Conservation (phyloP, 208 protist genomes). For the Angomonas deanei region DNA sequence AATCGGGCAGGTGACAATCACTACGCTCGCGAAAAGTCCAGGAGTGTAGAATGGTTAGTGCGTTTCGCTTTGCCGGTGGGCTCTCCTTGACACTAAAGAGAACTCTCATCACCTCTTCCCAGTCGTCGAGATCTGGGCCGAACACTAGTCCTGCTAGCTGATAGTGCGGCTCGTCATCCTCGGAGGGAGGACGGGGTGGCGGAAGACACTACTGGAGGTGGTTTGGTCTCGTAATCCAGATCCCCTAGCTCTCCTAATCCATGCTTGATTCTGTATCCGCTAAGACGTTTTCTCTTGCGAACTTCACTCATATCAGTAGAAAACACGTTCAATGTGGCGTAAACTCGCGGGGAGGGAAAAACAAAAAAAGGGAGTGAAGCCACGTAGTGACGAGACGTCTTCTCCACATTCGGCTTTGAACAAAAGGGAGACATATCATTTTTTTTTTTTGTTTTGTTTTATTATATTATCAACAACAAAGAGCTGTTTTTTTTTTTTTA, state of each 20-base stretch:
- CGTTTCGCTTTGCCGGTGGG: constrained; percentile 24
- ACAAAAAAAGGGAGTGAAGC: constrained; percentile 12
- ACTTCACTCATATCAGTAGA: no score
- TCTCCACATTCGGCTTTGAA: no score
- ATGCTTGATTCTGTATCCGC: not conserved
- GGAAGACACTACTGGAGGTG: not conserved
- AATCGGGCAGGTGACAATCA: constrained; percentile 48
- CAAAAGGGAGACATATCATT: constrained; percentile 1
- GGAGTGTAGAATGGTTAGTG: constrained; percentile 32
- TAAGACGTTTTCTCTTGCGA: not conserved
- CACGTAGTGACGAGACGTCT: not conserved
- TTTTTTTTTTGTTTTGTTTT: constrained; percentile 16
- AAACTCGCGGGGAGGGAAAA: constrained; percentile 5
- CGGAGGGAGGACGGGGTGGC: not conserved
- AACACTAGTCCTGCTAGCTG: constrained; percentile 24
- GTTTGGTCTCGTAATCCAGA: not conserved
- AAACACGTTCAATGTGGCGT: no score
- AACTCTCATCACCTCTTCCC: constrained; percentile 44
- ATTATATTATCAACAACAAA: not conserved
- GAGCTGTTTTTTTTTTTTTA: not conserved
- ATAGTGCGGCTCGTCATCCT: not conserved
- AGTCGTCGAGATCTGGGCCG: constrained; percentile 57
- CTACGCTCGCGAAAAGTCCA: constrained; percentile 61
- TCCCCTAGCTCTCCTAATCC: not conserved
- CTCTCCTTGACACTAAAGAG: constrained; percentile 42